Conservation (phyloP, 1,284 basidiomycete species). For the Tilletia caries region DNA sequence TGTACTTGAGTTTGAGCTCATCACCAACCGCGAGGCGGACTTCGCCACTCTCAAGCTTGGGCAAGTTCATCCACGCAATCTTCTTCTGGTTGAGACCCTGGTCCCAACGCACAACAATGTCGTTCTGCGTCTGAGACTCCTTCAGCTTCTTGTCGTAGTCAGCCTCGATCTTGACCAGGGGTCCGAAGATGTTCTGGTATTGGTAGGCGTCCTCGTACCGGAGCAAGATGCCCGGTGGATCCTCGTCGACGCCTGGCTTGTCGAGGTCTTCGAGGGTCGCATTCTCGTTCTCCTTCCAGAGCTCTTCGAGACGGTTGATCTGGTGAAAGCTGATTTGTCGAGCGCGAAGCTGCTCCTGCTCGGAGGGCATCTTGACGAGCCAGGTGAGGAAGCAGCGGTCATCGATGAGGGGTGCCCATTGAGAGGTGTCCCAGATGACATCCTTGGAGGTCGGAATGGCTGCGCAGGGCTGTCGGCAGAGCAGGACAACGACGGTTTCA, state of each 20-base stretch:
- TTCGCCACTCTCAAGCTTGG: conserved; percentile 96
- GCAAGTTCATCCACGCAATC: conserved; percentile 91
- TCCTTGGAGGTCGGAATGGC: conserved; percentile 83
- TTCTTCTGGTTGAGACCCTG: conserved; percentile 95
- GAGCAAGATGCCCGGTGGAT: conserved; percentile 83
- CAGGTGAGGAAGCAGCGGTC: conserved; percentile 97
- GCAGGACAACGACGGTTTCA: conserved; percentile 95
- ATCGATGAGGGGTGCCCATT: conserved; percentile 98
- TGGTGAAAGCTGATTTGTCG: conserved; percentile 93
- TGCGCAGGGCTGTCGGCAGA: conserved; percentile 98
- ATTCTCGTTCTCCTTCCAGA: conserved; percentile 93
- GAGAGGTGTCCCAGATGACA: conserved; percentile 94
- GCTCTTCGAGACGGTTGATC: conserved; percentile 93
- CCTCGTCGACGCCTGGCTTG: conserved; percentile 68
- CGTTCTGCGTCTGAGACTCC: conserved; percentile 96
- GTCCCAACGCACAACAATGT: conserved; percentile 94
- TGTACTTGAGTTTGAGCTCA: conserved; percentile 84
- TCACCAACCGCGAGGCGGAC: conserved; percentile 95
- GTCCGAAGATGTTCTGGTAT: conserved; percentile 98
- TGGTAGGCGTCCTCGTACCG: conserved; percentile 96
- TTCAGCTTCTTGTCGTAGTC: conserved; percentile 98
- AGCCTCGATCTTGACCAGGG: conserved; percentile 97
- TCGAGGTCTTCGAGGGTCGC: conserved; percentile 95
- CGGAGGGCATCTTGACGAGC: conserved; percentile 94
- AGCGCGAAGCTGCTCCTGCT: conserved; percentile 89